These are phyloP conservation scores for Magnaporthales sp. DNA, from an alignment of 2,329 filamentous ascomycete genomes.

Conservation along the genomic window DNA sequence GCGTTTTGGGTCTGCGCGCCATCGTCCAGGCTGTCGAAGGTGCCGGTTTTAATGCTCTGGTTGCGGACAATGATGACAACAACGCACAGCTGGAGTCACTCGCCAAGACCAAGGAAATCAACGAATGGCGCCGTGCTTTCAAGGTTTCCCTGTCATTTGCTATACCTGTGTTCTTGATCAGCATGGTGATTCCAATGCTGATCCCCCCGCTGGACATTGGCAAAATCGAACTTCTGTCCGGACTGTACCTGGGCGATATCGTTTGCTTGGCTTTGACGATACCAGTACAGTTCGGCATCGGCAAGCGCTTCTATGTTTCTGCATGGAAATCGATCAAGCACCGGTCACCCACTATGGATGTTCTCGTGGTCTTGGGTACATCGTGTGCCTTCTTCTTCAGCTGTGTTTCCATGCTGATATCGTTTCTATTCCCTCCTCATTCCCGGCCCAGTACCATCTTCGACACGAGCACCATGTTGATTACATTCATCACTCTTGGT, in stretches of 20 bases:
- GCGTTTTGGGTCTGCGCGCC: conserved; percentile 66
- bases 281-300: conserved; percentile 93
- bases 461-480: conserved; percentile 96
- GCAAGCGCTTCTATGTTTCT: conserved; percentile 84
- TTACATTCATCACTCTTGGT: conserved; percentile 88
- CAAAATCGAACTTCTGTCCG: conserved; percentile 53
- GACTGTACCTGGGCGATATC: conserved; percentile 82
- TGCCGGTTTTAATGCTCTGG: conserved; percentile 78
- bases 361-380: conserved; percentile 86
- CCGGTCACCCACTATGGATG: conserved; percentile 92
- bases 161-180: conserved; percentile 81
- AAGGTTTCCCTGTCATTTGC: conserved; percentile 70
- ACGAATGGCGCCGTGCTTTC: conserved; percentile 83
- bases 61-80: conserved; percentile 89
- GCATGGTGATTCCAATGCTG: conserved; percentile 91
- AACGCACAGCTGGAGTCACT: conserved; percentile 94
- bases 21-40: conserved; percentile 77
- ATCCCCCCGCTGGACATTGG: conserved; percentile 71
- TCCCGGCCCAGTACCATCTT: conserved; percentile 81
- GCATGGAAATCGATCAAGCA: conserved; percentile 93
- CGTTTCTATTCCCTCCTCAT: conserved; percentile 66
- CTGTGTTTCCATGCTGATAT: conserved; percentile 76
- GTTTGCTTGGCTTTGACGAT: conserved; percentile 78
- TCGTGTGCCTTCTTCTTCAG: conserved; percentile 97
- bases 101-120: conserved; percentile 92